Base-by-base conservation (phyloP, 2,329 filamentous ascomycete genomes). In the Volutella citrinella region DNA sequence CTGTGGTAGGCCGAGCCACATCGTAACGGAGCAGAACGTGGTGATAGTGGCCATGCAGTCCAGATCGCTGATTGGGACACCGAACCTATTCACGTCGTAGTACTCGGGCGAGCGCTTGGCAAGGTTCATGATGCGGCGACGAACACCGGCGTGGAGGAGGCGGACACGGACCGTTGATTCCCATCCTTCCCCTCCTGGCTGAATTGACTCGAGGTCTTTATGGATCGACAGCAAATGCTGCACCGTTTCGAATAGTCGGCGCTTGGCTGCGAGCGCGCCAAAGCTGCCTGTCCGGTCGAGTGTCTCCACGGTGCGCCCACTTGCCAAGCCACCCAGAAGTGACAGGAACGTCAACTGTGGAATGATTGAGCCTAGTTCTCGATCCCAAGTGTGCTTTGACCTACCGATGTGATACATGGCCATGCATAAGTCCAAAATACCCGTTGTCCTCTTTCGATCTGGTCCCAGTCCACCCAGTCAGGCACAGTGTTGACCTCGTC, bases 271-370 rank as follows among this genome's bases (percentile, higher is more conserved):
- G 37, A 76, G 75, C 1, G 74, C 73, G 3, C 73, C 75, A 51
- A 84, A 84, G 0, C 81, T 80, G 10, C 80, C 80, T 2, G 81
- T 84, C n/a, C 80, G 64, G 4, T 76, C 70, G 4, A 85, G 60
- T 0, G 78, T 80, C 51, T 84, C 81, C 1, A 81, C 78, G 1
- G 83, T 73, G 14, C 80, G 70, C 64, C 32, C 74, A 61, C 32
- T 76, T 66, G 76, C 63, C 49, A 54, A 49, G 27, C 62, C 59
- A 1, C 59, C 63, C 3, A 65, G 34, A 12, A 65, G 59, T 5
- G 60, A 61, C 25, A 63, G 60, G 8, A 65, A 49, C 1, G 58
- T 56, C 20, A 65, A 58, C n/a, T n/a, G n/a, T n/a, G n/a, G n/a
- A n/a, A n/a, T n/a, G n/a, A n/a, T n/a, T n/a, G n/a, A n/a, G n/a